These are phyloP conservation scores for Candida quercuum DNA, from an alignment of 805 yeast genomes.

Conservation along the genomic window DNA sequence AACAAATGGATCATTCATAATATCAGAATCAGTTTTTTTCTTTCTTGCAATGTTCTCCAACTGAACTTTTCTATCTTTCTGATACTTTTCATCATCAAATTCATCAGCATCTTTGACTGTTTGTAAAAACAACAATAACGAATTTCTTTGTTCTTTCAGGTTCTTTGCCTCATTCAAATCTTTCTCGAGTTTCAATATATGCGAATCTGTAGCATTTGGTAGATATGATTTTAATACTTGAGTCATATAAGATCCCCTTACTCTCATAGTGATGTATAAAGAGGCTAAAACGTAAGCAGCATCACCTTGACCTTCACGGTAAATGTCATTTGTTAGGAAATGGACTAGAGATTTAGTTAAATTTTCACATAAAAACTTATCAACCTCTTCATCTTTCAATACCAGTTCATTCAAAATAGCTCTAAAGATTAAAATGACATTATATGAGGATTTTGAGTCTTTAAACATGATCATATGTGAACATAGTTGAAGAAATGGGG, in stretches of 20 bases:
- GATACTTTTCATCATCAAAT: slow-evolving; percentile 37
- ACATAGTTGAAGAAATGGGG: slow-evolving; percentile 70
- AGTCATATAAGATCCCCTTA: slow-evolving; percentile 66
- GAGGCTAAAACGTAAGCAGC: slow-evolving; percentile 86
- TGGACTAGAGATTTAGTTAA: slow-evolving; percentile 65
- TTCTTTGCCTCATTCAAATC: slow-evolving; percentile 59
- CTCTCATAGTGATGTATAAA: slow-evolving; percentile 66
- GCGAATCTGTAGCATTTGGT: slow-evolving; percentile 49
- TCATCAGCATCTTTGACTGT: slow-evolving; percentile 47
- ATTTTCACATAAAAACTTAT: slow-evolving; percentile 49
- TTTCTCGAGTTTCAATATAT: slow-evolving; percentile 58
- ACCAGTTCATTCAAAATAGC: slow-evolving; percentile 67
- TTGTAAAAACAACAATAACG: slow-evolving; percentile 71
- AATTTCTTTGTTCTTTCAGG: slow-evolving; percentile 73
- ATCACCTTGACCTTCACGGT: slow-evolving; percentile 83
- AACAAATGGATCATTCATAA: slow-evolving; percentile 66
- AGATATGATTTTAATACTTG: slow-evolving; percentile 48
- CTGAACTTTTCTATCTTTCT: slow-evolving; percentile 46
- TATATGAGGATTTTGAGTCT: slow-evolving; percentile 90
- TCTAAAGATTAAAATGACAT: slow-evolving; percentile 76
- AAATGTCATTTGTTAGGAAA: slow-evolving; percentile 68
- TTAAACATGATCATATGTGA: slow-evolving; percentile 75
- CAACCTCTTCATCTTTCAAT: slow-evolving; percentile 69
- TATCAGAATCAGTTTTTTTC: slow-evolving; percentile 44
- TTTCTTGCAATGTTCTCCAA: slow-evolving; percentile 46